phyloP scores from a whole-genome alignment of 495 filamentous ascomycete genomes.

The Aspergillus carlsbadensis region DNA sequence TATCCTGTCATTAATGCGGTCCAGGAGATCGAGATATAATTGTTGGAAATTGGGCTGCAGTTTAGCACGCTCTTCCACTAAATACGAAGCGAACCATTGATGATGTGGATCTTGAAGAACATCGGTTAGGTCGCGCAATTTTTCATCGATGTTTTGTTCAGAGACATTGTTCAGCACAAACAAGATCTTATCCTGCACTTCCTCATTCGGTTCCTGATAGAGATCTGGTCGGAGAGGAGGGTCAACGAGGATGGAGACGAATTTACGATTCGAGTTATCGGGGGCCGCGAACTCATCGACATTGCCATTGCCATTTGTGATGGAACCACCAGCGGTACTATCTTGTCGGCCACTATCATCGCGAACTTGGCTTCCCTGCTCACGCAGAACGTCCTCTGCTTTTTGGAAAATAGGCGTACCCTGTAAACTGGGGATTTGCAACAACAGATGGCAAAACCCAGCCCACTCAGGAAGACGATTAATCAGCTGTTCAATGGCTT shows the following conservation, averaged over 20 bases:
- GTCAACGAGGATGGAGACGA: conserved; percentile 74
- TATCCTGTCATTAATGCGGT: conserved; percentile 71
- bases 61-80: conserved; percentile 97
- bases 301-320: conserved; percentile 66
- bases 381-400: conserved; percentile 75
- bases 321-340: conserved; percentile 35
- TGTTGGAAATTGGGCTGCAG: conserved; percentile 93
- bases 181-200: conserved; percentile 86
- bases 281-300: conserved; percentile 55
- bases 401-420: conserved; percentile 80
- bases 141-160: conserved; percentile 77
- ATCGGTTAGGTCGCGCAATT: conserved; percentile 75
- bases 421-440: conserved; percentile 76
- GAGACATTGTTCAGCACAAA: conserved; percentile 98
- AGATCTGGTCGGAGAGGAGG: conserved; percentile 53
- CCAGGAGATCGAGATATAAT: conserved; percentile 86
- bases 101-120: conserved; percentile 76
- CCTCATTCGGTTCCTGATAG: conserved; percentile 79
- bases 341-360: conserved; percentile 37
- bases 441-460: conserved; percentile 77
- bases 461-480: conserved; percentile 87
- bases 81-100: conserved; percentile 92
- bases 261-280: conserved; percentile 57
- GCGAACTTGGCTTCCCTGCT: conserved; percentile 47
- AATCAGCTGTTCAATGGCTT: conserved; percentile 86